Conservation (phyloP, 2,329 filamentous ascomycete genomes). For the Cercospora janseana region DNA sequence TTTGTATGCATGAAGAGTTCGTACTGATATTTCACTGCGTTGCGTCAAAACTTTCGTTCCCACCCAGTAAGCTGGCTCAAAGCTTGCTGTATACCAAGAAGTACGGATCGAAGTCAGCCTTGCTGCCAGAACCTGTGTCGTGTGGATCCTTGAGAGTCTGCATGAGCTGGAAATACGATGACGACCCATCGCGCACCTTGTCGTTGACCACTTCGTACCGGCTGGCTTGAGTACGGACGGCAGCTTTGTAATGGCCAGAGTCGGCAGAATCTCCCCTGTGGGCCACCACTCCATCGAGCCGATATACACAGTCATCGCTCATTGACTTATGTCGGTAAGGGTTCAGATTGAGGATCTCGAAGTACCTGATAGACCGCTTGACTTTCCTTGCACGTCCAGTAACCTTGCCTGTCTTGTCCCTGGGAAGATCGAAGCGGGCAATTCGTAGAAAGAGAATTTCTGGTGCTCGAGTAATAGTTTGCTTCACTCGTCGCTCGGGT, state of each 20-base stretch:
- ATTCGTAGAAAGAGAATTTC: conserved; percentile 4
- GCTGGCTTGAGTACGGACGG: conserved; percentile 1
- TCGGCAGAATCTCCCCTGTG: background rate
- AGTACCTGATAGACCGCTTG: background rate
- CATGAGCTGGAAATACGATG: background rate
- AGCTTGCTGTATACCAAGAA: background rate
- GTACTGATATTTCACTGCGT: too few relatives aligned
- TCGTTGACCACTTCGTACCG: background rate
- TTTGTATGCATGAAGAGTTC: too few relatives aligned
- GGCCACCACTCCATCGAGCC: conserved; percentile 17
- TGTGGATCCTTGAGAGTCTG: background rate
- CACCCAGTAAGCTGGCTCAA: too few relatives aligned
- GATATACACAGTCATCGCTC: conserved; percentile 13
- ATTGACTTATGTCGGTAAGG: background rate
- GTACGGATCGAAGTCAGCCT: background rate
- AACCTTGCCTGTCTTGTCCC: background rate
- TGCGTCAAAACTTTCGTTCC: too few relatives aligned
- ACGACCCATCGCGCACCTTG: background rate
- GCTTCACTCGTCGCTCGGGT: background rate
- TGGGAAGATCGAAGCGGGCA: background rate
- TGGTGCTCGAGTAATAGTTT: background rate
- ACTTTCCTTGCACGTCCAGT: background rate
- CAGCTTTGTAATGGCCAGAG: conserved; percentile 13
- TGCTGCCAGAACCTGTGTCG: background rate
- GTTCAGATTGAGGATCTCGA: conserved; percentile 8